Base-by-base conservation (phyloP, 345 rosid genomes). In the Euphorbia pulcherrima region DNA sequence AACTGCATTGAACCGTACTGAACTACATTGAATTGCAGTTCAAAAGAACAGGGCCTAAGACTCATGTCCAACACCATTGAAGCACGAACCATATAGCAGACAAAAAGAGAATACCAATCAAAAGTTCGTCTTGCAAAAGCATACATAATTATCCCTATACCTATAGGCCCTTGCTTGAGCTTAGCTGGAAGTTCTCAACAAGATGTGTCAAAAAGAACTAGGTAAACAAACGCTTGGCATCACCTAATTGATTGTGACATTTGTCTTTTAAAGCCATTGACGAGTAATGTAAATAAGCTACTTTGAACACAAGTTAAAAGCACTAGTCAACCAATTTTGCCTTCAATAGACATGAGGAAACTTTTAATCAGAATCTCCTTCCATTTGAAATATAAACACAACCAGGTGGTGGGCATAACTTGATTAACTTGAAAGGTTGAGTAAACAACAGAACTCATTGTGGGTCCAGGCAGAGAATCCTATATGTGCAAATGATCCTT, bases 391-490 rank as follows among this genome's bases (percentile, higher is more conserved):
- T 24, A 37, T 62, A 55, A 46, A 70, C 41, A 53, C 13, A 67
- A 48, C 61, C 67, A 18, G 26, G 50, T 51, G 74, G 27, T 44
- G 51, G 65, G 63, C 67, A 76, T 33, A 27, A 70, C 75, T 76
- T 54, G 60, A 62, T 75, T n/a, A 27, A 70, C 75, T 76, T 54
- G 60, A 62, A 73, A 16, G 46, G 18, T 58, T 71, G 71, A 64
- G 14, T 57, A 50, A 67, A 21, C 28, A n/a, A 72, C 63, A 33
- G 17, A 3, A 59, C 21, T 44, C 41, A 26, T 24, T 48, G 46
- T 26, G 61, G 76, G 67, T 54, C 77, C 77, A 65, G n/a, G 61
- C 33, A 44, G 68, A 68, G 77, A 64, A 56, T 62, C 74, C 76
- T 37, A 66, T 47, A 60, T 46, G 40, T 52, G 51, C 37, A 35